A percentile compares a stretch with the other conserved stretches of the same genome.
Conservation (phyloP, 805 yeast genomes). For the Torulaspora gathmanii region DNA sequence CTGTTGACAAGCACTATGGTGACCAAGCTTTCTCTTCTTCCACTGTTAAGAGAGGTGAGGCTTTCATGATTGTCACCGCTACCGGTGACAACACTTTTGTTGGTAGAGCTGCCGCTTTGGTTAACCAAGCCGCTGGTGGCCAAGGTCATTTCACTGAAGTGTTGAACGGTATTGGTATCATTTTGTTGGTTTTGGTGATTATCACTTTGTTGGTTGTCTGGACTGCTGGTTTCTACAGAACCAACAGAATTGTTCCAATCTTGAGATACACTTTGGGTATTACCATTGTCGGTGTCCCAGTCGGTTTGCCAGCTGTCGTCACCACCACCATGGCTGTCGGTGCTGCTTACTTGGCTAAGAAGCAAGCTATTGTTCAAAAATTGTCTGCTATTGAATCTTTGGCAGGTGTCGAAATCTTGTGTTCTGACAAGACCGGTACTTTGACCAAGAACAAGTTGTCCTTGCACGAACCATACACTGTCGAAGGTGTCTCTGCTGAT, state of each 20-base stretch:
- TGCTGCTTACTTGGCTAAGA: conserved; percentile 97
- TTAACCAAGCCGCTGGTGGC: conserved; percentile 89
- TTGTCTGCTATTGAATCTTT: conserved; percentile 94
- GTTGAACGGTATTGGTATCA: conserved; percentile 94
- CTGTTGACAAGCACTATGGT: conserved; percentile 87
- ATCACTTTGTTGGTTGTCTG: conserved; percentile 83
- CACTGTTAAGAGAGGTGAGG: conserved; percentile 93
- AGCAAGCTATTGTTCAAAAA: conserved; percentile 95
- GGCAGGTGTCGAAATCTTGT: conserved; percentile 95
- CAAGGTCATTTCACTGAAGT: conserved; percentile 96
- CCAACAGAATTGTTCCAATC: conserved; percentile 78
- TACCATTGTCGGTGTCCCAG: conserved; percentile 97
- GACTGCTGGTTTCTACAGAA: conserved; percentile 92
- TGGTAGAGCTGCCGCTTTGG: conserved; percentile 96
- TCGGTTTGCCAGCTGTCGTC: conserved; percentile 97
- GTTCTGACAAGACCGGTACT: conserved; percentile 98
- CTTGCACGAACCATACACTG: conserved; percentile 95
- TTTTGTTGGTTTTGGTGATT: conserved; percentile 82
- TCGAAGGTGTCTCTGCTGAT: conserved; percentile 93
- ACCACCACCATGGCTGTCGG: conserved; percentile 99
- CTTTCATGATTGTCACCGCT: conserved; percentile 87
- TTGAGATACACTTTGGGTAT: conserved; percentile 90
- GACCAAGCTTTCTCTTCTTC: conserved; percentile 89
- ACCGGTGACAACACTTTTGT: conserved; percentile 95
- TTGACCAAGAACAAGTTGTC: conserved; percentile 95